Conservation (phyloP, 1,284 basidiomycete genomes). For the Ganoderma lucidum region DNA sequence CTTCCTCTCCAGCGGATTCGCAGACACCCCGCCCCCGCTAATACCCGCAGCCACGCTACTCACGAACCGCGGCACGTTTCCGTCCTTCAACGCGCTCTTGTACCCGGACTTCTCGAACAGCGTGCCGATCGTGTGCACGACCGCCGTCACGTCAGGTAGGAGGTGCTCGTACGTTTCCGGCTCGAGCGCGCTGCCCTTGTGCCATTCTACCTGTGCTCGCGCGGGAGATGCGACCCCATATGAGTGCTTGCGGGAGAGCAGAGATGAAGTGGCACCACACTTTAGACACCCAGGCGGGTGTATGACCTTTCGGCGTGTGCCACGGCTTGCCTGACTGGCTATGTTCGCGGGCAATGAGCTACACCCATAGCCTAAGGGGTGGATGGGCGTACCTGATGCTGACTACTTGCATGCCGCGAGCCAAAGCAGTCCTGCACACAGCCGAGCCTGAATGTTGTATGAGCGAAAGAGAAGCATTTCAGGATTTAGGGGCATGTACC, state of each 20-base stretch:
- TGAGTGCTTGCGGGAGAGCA: conserved; percentile 12
- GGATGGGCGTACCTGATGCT: conserved; percentile 78
- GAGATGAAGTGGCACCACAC: conserved; percentile 47
- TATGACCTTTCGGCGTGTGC: conserved; percentile 87
- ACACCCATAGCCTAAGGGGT: conserved; percentile 10
- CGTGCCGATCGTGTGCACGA: conserved; percentile 96
- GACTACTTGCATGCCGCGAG: conserved; percentile 86
- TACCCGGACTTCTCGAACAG: conserved; percentile 87
- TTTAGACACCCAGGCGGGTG: conserved; percentile 85
- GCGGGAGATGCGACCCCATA: neutral
- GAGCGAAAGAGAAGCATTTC: neutral
- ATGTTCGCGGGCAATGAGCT: conserved; percentile 13
- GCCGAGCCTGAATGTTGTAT: conserved; percentile 75
- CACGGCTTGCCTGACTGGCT: conserved; percentile 91
- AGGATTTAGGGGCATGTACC: conserved; percentile 54
- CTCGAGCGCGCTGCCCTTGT: conserved; percentile 78
- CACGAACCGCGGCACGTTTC: conserved; percentile 63
- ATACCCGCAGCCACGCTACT: conserved; percentile 52
- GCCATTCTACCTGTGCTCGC: conserved; percentile 78
- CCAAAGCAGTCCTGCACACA: conserved; percentile 87
- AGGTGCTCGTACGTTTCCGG: conserved; percentile 80
- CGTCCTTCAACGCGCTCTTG: conserved; percentile 74
- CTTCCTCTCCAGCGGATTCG: conserved; percentile 72
- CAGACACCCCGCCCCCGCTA: conserved; percentile 44
- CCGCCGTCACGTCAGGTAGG: conserved; percentile 72